Conservation (phyloP, 1,284 basidiomycete species). For the Fomitopsis betulina region DNA sequence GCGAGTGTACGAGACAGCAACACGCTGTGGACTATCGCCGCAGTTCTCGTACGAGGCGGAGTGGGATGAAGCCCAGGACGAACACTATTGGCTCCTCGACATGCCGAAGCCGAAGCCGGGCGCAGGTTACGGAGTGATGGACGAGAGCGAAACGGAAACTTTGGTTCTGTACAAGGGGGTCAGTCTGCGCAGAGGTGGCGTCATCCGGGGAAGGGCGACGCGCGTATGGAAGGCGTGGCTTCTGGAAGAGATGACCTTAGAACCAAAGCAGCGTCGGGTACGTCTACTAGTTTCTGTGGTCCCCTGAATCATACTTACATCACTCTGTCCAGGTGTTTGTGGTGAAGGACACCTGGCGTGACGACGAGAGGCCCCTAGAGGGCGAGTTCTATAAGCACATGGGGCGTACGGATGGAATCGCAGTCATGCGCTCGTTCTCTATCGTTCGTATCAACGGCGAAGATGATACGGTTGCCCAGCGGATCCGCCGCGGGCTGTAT, state of each 20-base stretch:
- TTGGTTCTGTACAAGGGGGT: slow-evolving; percentile 4
- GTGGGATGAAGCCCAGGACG: no score
- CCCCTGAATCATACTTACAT: no score
- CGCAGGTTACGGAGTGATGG: no score
- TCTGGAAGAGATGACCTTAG: slow-evolving; percentile 4
- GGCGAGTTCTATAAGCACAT: slow-evolving; percentile 6
- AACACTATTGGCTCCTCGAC: no score
- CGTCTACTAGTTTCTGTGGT: neutral
- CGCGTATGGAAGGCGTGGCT: slow-evolving; percentile 11
- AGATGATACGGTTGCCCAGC: neutral
- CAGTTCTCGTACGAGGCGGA: no score
- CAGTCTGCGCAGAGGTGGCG: neutral
- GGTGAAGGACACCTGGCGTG: slow-evolving; percentile 10
- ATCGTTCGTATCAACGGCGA: neutral
- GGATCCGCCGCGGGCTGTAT: no score
- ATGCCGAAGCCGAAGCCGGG: no score
- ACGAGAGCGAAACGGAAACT: neutral
- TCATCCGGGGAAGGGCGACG: slow-evolving; percentile 6
- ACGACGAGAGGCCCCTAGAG: slow-evolving; percentile 7
- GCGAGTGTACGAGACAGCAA: no score
- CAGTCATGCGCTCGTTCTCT: neutral
- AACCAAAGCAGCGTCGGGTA: neutral
- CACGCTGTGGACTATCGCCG: no score
- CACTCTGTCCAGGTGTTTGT: slow-evolving; percentile 3
- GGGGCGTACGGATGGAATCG: neutral